Conservation (phyloP, 208 protist species). For the Herpetomonas samuelpessoai region DNA sequence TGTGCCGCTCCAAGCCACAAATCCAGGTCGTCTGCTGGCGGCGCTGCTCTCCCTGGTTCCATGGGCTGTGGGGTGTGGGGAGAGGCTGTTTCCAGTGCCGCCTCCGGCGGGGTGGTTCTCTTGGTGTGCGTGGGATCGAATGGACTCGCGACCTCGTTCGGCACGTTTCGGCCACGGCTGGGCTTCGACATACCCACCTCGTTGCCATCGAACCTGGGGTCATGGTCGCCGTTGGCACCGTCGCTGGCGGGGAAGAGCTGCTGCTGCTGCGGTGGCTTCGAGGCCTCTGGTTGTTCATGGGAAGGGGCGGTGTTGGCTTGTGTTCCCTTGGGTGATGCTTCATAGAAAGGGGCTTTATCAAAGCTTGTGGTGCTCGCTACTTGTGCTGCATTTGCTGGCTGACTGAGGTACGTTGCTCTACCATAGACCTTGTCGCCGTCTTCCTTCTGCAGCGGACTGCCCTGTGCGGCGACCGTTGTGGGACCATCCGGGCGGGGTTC, state of each 20-base stretch:
- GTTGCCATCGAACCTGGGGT: background rate
- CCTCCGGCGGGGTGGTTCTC: too few relatives aligned
- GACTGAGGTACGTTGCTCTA: background rate
- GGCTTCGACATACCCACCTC: background rate
- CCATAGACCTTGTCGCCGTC: background rate
- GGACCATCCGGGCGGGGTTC: background rate
- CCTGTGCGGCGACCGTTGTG: background rate
- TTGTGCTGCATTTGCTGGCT: background rate
- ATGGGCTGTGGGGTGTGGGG: background rate
- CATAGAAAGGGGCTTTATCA: too few relatives aligned
- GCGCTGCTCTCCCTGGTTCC: background rate
- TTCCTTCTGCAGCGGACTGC: background rate
- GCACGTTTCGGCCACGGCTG: background rate
- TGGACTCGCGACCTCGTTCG: background rate
- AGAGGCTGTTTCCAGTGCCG: background rate
- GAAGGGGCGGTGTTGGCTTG: too few relatives aligned
- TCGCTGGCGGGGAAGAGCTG: too few relatives aligned
- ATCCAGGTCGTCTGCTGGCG: background rate
- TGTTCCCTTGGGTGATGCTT: too few relatives aligned
- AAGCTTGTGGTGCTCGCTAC: too few relatives aligned
- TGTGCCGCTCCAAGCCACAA: slow-evolving; percentile 1
- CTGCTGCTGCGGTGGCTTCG: too few relatives aligned
- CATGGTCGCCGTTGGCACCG: too few relatives aligned
- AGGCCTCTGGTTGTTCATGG: too few relatives aligned
- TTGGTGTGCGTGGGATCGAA: background rate